Percentiles rank a stretch among this genome's conserved stretches.
Evolutionary conservation across 192 early-diverging fungal species (phyloP).

Genomic region (Coemansia sp.): DNA sequence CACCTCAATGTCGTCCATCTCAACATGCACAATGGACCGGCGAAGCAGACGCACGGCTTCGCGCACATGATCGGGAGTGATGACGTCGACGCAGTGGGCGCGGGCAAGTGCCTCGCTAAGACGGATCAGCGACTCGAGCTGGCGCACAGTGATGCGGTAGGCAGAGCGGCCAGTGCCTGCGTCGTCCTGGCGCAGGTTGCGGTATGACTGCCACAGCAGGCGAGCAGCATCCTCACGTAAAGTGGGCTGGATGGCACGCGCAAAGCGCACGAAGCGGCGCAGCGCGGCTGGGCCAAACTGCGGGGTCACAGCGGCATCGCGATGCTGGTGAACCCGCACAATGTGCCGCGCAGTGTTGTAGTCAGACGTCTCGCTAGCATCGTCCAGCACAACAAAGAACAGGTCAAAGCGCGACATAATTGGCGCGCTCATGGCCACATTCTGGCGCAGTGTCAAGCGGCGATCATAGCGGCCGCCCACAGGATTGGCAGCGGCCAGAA

Average conservation of each 20-base stretch:
- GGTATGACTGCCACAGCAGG: slow-evolving; percentile 79
- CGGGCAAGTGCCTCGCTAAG: slow-evolving; percentile 94
- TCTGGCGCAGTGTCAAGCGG: slow-evolving; percentile 92
- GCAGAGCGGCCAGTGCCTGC: slow-evolving; percentile 60
- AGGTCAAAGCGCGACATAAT: slow-evolving; percentile 99
- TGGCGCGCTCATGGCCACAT: slow-evolving; percentile 92
- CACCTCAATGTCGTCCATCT: slow-evolving; percentile 66
- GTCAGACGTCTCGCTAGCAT: slow-evolving; percentile 85
- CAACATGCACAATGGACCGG: slow-evolving; percentile 86
- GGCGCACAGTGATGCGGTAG: slow-evolving; percentile 94
- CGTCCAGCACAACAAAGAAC: slow-evolving; percentile 96
- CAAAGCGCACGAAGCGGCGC: slow-evolving; percentile 83
- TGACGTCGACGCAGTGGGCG: slow-evolving; percentile 67
- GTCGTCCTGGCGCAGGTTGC: slow-evolving; percentile 84
- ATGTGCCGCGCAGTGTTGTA: slow-evolving; percentile 91
- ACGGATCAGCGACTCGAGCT: slow-evolving; percentile 95
- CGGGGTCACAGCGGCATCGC: slow-evolving; percentile 69
- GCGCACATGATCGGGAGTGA: slow-evolving; percentile 70
- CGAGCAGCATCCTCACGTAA: slow-evolving; percentile 73
- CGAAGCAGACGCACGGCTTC: slow-evolving; percentile 84
- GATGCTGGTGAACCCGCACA: slow-evolving; percentile 74
- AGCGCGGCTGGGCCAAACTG: slow-evolving; percentile 72
- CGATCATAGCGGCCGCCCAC: slow-evolving; percentile 94
- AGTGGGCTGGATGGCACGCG: slow-evolving; percentile 82
- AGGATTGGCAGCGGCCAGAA: slow-evolving; percentile 96